These are phyloP conservation scores for Closterium sp. DNA, from an alignment of 139 green algal genomes.

Conservation along the genomic window DNA sequence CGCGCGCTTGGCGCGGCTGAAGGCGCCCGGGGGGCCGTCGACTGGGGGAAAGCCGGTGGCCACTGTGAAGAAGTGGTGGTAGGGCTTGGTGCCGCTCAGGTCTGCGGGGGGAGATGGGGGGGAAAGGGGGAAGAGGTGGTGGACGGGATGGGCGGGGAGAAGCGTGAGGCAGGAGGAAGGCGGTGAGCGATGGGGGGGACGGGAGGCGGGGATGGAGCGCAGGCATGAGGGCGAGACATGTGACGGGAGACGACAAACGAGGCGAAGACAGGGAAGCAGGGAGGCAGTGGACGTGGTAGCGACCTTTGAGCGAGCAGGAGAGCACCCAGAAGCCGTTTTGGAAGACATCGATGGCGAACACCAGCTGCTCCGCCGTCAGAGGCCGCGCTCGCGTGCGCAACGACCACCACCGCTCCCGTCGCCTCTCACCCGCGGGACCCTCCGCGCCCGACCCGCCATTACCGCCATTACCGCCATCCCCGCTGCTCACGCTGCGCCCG, in stretches of 20 bases:
- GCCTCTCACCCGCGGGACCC: neutral
- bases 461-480: neutral
- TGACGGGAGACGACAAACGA: neutral
- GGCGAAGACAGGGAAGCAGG: neutral
- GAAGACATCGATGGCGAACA: neutral
- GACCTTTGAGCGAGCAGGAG: neutral
- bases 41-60: neutral
- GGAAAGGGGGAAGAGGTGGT: no score
- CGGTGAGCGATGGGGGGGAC: no score
- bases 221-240: no score
- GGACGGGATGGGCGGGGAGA: no score
- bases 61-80: neutral
- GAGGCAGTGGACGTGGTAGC: no score
- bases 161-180: no score
- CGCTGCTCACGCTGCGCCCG: no score
- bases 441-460: neutral
- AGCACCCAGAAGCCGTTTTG: neutral
- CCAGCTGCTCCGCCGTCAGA: neutral
- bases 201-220: no score
- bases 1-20: neutral
- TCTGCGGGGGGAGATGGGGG: neutral
- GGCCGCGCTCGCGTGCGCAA: neutral
- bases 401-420: neutral
- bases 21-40: neutral
- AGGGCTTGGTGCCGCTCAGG: neutral